Base-by-base conservation (phyloP, 331 rosid genomes). In the Prunus yedoensis region DNA sequence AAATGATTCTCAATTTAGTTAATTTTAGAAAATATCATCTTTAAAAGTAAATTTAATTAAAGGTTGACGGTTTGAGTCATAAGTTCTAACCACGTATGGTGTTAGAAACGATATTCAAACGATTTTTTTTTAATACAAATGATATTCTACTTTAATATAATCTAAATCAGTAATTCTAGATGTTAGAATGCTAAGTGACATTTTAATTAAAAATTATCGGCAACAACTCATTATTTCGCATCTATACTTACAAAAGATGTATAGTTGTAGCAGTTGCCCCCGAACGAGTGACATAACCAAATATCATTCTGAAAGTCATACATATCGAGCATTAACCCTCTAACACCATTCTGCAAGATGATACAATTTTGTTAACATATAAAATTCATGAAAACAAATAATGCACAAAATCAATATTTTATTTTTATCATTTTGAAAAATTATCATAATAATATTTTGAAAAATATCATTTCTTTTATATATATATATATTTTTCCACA, bases 281-380 rank as follows among this genome's bases (percentile, higher is more conserved):
- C 89, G 70, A 60, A 89, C 56, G 99, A 94, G 82, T 94, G 97
- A 83, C 99, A 94, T 57, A 94, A 63, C 99, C 97, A 92, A 71
- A 90, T 79, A 60, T 88, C 97, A 58, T 91, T 89, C 81, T 79
- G 53, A 67, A 88, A 94, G 85, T 94, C 97, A 73, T 94, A 94
- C 92, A 89, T 47, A 79, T 94, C 99, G 6, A 94, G 96, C 99
- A 94, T 94, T 45, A 94, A 84, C 8, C 96, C 99, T 80, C 99
- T 68, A 4, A 92, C 84, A 10, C 96, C 99, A 79, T 90, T 89
- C 94, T 95, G 91, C 82, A 58, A 72, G 8, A 66, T 9, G 80
- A 78, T 61, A 9, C n/a, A 5, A 67, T 18, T 38, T 70, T 3
- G 56, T 51, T 51, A 38, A 1, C 43, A 38, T 0, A 38, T 38